Evolutionary conservation across 202 grass and related monocot species (phyloP).

Genomic region (Digitaria exilis): DNA sequence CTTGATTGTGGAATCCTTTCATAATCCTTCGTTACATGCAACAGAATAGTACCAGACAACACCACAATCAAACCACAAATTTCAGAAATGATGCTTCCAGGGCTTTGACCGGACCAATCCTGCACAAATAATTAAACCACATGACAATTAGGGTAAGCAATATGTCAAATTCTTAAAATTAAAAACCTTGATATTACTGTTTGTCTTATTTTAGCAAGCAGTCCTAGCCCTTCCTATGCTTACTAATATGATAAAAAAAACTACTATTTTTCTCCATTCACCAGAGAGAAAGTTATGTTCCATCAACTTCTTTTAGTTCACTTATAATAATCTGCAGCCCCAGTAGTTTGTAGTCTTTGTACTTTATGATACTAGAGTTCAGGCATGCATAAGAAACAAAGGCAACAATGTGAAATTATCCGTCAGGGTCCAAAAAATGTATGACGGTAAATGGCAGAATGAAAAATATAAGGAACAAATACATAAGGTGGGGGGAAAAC

Average conservation of each 20-base stretch:
- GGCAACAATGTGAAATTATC: not conserved
- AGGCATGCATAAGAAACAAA: slow-evolving; percentile 15
- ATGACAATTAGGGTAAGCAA: not conserved
- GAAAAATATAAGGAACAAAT: slow-evolving; percentile 15
- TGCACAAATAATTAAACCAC: slow-evolving; percentile 36
- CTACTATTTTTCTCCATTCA: not conserved
- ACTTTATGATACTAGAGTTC: not conserved
- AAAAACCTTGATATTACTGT: not conserved
- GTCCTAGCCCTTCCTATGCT: not conserved
- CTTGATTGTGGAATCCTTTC: slow-evolving; percentile 76
- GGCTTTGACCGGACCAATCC: slow-evolving; percentile 93
- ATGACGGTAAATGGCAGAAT: not conserved
- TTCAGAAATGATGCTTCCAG: slow-evolving; percentile 88
- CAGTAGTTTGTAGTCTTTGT: not conserved
- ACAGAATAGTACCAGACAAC: slow-evolving; percentile 82
- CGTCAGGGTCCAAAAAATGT: not conserved
- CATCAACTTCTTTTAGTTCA: not conserved
- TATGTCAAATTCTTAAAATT: not conserved
- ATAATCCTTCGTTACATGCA: slow-evolving; percentile 94
- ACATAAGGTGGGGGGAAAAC: not conserved
- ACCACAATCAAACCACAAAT: slow-evolving; percentile 96
- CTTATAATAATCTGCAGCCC: not conserved
- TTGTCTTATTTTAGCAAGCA: not conserved
- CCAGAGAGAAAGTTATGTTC: not conserved
- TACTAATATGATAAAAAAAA: not conserved